Evolutionary conservation across 164 flowering plant genomes (phyloP).

Genomic region (Vitis rupestris): DNA sequence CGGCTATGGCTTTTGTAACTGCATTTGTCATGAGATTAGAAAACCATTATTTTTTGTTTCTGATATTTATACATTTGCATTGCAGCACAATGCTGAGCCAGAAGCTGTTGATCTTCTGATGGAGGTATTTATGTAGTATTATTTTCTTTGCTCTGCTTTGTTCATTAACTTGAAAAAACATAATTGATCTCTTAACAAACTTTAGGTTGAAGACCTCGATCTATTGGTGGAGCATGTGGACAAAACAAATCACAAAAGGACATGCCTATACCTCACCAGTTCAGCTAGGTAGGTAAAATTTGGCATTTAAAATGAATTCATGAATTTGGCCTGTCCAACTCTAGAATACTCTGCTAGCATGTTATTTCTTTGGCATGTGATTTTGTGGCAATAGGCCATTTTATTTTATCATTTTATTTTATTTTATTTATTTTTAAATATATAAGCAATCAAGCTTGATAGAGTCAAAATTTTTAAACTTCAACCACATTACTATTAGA

Average conservation of each 20-base stretch:
- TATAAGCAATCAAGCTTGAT: no score
- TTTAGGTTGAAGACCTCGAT: conserved; percentile 95
- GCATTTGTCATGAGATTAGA: no score
- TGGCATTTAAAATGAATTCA: not conserved
- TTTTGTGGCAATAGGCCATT: no score
- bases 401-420: no score
- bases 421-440: no score
- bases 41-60: not conserved
- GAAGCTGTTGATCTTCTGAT: conserved; percentile 97
- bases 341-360: not conserved
- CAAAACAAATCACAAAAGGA: conserved; percentile 73
- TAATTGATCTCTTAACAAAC: not conserved
- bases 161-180: not conserved
- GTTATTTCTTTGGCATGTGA: no score
- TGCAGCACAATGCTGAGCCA: conserved; percentile 98
- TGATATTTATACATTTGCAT: conserved; percentile 7
- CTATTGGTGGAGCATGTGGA: conserved; percentile 79
- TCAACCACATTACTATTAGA: no score
- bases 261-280: conserved; percentile 85
- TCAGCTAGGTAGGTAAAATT: conserved; percentile 59
- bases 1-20: not conserved
- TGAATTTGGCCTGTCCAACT: not conserved
- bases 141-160: not conserved
- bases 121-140: conserved; percentile 57
- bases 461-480: no score